Percentiles rank a stretch among this genome's conserved stretches.
Evolutionary conservation across 148 eudicot genomes (phyloP).

Genomic region (Chenopodium formosanum): DNA sequence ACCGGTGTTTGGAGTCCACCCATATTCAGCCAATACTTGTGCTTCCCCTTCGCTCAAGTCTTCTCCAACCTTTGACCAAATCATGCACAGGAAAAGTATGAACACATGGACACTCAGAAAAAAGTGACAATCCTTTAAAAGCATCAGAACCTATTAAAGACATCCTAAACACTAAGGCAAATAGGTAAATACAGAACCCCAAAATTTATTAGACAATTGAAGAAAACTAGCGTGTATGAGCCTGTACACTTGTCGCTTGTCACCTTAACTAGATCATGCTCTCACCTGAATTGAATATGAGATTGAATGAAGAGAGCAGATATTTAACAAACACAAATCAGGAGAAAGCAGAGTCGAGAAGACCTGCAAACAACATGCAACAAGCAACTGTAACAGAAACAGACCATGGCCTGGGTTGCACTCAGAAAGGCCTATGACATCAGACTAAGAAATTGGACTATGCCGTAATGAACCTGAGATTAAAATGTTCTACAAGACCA

Average conservation of each 20-base stretch:
- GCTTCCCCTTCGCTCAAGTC: conserved; percentile 91
- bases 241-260: not conserved
- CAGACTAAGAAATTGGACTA: not conserved
- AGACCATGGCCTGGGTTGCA: not conserved
- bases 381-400: not conserved
- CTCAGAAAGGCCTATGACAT: not conserved
- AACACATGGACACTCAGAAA: not conserved
- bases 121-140: not conserved
- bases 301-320: not conserved
- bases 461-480: not conserved
- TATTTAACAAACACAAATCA: too few species aligned
- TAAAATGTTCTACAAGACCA: not conserved
- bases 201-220: not conserved
- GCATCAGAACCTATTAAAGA: not conserved
- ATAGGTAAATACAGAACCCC: not conserved
- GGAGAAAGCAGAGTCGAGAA: not conserved
- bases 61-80: conserved; percentile 61
- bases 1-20: conserved; percentile 86
- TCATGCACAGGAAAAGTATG: not conserved
- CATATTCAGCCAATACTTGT: conserved; percentile 66
- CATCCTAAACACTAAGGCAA: not conserved
- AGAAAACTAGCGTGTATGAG: not conserved
- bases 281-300: not conserved
- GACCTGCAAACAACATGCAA: not conserved
- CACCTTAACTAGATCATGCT: not conserved